A percentile compares a stretch with the other conserved stretches of the same genome.
These are phyloP conservation scores for Fraxinus quadrangulata DNA, from an alignment of 257 asterid genomes.

Conservation along the genomic window DNA sequence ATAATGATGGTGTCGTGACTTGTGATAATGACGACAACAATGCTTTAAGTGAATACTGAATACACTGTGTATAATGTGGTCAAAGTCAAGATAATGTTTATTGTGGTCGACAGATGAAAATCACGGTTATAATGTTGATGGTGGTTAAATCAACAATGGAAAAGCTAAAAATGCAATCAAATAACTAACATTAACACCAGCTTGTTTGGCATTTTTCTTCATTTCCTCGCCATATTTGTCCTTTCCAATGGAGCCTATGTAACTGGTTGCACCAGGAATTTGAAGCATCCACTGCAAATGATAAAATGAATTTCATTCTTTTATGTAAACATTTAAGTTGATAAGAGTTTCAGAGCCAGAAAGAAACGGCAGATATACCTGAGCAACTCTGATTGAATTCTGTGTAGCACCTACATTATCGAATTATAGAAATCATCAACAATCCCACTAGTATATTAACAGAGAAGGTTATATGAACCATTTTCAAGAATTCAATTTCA, in stretches of 20 bases:
- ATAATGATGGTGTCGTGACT: not conserved
- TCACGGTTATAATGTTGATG: not conserved
- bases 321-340: not conserved
- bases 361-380: conserved; percentile 45
- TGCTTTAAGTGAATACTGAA: not conserved
- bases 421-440: conserved; percentile 12
- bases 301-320: conserved; percentile 17
- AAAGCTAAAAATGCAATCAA: conserved; percentile 11
- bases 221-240: conserved; percentile 71
- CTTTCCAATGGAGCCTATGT: conserved; percentile 66
- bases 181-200: conserved; percentile 73
- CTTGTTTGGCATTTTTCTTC: conserved; percentile 69
- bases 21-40: not conserved
- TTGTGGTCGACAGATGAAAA: not conserved
- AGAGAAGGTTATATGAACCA: conserved; percentile 9
- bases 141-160: not conserved
- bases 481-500: not conserved
- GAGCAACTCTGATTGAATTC: conserved; percentile 93
- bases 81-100: not conserved
- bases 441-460: not conserved
- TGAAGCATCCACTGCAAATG: conserved; percentile 60
- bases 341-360: conserved; percentile 11
- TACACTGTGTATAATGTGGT: not conserved
- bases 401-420: conserved; percentile 82
- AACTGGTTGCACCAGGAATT: conserved; percentile 86